Conservation (phyloP, 495 filamentous ascomycete species). For the Bathelium albidoporum region DNA sequence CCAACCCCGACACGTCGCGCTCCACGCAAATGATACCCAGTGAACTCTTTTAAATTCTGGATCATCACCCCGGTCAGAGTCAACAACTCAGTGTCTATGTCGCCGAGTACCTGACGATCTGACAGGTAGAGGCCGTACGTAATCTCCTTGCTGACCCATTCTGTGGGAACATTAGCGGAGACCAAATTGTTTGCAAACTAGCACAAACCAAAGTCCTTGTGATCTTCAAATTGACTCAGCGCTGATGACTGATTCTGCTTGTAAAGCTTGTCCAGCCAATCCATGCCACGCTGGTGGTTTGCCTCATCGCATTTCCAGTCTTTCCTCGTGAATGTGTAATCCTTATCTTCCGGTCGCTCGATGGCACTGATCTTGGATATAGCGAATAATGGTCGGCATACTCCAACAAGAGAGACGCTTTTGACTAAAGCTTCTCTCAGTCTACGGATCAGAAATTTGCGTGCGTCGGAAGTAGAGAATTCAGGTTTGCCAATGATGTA, state of each 20-base stretch:
- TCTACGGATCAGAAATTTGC: constrained; percentile 26
- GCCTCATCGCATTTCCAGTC: constrained; percentile 28
- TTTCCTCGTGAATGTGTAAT: constrained; percentile 30
- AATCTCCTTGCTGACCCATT: constrained; percentile 29
- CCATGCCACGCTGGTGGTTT: constrained; percentile 23
- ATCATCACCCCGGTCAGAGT: constrained; percentile 30
- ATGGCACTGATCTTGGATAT: constrained; percentile 25
- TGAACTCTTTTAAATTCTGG: constrained; percentile 28
- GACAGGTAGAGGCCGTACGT: constrained; percentile 31
- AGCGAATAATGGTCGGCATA: constrained; percentile 26
- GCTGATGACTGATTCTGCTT: constrained; percentile 21
- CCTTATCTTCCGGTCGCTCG: constrained; percentile 26
- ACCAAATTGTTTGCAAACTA: no score
- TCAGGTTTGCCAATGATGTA: constrained; percentile 23
- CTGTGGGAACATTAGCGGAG: constrained; percentile 8
- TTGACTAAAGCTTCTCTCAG: constrained; percentile 30
- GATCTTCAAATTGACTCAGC: constrained; percentile 20
- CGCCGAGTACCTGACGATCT: constrained; percentile 28
- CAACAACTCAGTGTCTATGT: constrained; percentile 29
- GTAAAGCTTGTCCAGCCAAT: constrained; percentile 25
- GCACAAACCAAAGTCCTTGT: constrained; percentile 26
- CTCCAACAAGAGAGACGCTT: constrained; percentile 22
- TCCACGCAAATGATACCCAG: constrained; percentile 28
- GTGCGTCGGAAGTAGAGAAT: constrained; percentile 21
- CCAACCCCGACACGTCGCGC: constrained; percentile 24